Evolutionary conservation across 2,329 filamentous ascomycete species (phyloP), one percentile per base, ranked within the genome.

Genomic region (Talaromyces amestolkiae): DNA sequence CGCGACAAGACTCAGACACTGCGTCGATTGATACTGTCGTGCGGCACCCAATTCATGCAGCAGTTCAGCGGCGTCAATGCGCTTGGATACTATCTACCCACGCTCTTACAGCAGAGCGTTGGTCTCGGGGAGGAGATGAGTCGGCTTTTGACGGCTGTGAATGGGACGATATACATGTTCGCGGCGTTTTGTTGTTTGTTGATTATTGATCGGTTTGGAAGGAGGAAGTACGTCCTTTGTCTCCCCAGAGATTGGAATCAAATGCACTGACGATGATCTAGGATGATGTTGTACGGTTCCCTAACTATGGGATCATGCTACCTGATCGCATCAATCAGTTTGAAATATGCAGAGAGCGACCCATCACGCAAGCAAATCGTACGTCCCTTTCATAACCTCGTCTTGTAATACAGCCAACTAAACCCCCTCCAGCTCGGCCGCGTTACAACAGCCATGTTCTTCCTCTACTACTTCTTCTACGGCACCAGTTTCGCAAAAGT

Each of bases 181-280:
- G 67, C 66, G 3, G 63, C 62, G 19, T 54, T 33, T 24, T 63
- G 47, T 45, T 68, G 67, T 53, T 31, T 70, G 15, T 24, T 70
- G 24, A 65, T 70, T 17, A 70, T 70, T 33, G 69, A 70, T 27
- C 47, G 41, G 7, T 54, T 67, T 37, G 69, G 69, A 35, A 66
- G 69, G 39, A 62, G 68, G 43, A 67, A 66, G 65, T 67, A 66
- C 24, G 65, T 27, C 9, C 8, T 22, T 58, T 17, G 5, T 15
- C 5, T n/a, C 17, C 17, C 17, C 17, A n/a, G 1, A n/a, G 19
- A 7, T 22, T 2, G 8, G 3, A 11, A 19, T 22, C 2, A 7
- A 58, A 22, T 22, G 27, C 31, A 33, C 37, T 63, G 13, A 56
- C 49, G 24, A 19, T 9, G 10, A 49, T 15, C 17, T n/a, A 68